Conservation (phyloP, 2,329 filamentous ascomycete genomes). For the Neofusicoccum umdonicola region DNA sequence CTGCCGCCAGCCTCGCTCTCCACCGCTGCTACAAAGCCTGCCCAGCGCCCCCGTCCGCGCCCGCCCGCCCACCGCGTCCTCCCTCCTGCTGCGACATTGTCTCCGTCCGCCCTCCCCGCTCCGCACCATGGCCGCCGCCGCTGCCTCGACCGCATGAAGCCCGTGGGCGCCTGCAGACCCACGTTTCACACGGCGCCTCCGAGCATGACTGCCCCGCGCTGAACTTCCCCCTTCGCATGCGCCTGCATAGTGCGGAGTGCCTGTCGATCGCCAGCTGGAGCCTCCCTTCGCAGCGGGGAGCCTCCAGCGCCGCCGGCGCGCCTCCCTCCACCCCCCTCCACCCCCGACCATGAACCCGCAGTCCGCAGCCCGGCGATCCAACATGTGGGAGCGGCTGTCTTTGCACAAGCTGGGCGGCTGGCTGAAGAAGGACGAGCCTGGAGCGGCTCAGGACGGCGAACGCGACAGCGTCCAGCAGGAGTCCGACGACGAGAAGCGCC, state of each 20-base stretch:
- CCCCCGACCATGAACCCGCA: slow-evolving; percentile 3
- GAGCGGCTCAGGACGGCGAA: slow-evolving; percentile 23
- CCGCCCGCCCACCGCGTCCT: no score
- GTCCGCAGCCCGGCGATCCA: slow-evolving; percentile 17
- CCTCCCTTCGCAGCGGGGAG: slow-evolving; percentile 2
- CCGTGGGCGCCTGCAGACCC: slow-evolving; percentile 3
- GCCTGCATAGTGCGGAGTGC: neutral
- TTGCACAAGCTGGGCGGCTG: slow-evolving; percentile 42
- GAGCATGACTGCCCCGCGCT: slow-evolving; percentile 7
- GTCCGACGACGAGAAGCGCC: slow-evolving; percentile 34
- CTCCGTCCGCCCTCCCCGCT: neutral
- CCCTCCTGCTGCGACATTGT: neutral
- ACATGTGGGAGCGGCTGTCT: slow-evolving; percentile 37
- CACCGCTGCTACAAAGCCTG: neutral
- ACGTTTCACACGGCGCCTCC: slow-evolving; percentile 3
- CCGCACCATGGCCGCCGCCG: neutral
- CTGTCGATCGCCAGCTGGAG: slow-evolving; percentile 13
- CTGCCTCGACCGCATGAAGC: slow-evolving; percentile 2
- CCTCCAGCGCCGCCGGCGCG: neutral
- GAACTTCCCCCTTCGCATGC: slow-evolving; percentile 9
- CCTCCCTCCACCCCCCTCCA: neutral
- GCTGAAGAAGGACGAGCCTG: slow-evolving; percentile 39
- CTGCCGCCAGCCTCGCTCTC: no score
- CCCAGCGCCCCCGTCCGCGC: neutral
- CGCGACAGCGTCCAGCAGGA: slow-evolving; percentile 19